Evolutionary conservation across 805 yeast genomes (phyloP).

Genomic region (Clavispora vitiphila): DNA sequence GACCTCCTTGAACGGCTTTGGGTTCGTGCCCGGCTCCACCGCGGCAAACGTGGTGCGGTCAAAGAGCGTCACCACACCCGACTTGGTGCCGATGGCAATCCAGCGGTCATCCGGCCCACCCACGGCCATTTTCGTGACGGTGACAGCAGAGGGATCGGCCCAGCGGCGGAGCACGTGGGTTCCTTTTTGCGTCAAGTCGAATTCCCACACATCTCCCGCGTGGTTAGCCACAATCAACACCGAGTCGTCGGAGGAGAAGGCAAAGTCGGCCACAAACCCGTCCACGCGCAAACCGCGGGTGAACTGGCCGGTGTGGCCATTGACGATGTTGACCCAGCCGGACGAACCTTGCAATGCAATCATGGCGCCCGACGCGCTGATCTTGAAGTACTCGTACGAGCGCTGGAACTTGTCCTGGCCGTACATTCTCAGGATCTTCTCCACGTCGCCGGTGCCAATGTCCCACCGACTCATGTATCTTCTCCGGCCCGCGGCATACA

Average conservation of each 20-base stretch:
- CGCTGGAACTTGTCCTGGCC: constrained; percentile 86
- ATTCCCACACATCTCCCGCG: constrained; percentile 89
- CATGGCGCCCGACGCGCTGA: constrained; percentile 67
- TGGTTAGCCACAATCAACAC: constrained; percentile 55
- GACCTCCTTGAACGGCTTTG: constrained; percentile 56
- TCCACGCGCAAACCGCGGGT: constrained; percentile 82
- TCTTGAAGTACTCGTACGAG: constrained; percentile 80
- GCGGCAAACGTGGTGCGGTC: constrained; percentile 41
- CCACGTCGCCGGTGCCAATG: constrained; percentile 61
- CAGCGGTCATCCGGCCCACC: constrained; percentile 71
- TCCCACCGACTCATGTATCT: constrained; percentile 92
- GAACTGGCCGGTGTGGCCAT: constrained; percentile 81
- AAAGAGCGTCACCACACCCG: constrained; percentile 86
- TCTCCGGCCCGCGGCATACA: constrained; percentile 88
- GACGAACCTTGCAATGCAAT: constrained; percentile 76
- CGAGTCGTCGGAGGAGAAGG: constrained; percentile 48
- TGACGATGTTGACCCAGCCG: constrained; percentile 86
- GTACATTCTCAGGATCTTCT: constrained; percentile 81
- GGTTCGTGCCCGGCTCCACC: constrained; percentile 5
- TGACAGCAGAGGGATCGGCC: constrained; percentile 83
- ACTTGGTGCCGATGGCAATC: constrained; percentile 83
- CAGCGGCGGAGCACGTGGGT: constrained; percentile 52
- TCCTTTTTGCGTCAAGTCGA: constrained; percentile 26
- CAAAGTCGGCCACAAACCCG: constrained; percentile 80
- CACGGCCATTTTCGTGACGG: constrained; percentile 69